Percentiles rank a stretch among this genome's conserved stretches.
These are phyloP conservation scores for Tephrocybe rancida DNA, from an alignment of 768 basidiomycete genomes.

Conservation along the genomic window DNA sequence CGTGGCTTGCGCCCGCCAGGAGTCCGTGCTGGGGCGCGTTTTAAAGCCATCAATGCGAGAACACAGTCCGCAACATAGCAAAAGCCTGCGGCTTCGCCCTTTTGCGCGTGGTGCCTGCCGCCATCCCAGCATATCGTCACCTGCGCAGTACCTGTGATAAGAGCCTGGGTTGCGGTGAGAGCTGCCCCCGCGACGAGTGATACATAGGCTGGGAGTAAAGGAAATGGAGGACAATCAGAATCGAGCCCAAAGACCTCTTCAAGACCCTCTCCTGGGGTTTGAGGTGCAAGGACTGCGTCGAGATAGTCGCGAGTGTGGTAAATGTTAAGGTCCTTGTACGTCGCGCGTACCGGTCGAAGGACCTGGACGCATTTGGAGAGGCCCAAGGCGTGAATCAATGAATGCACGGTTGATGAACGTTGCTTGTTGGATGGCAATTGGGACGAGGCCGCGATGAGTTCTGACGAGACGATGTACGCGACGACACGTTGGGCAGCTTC, in stretches of 20 bases:
- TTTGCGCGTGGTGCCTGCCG: constrained; percentile 87
- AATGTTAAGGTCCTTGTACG: constrained; percentile 52
- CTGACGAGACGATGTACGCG: constrained; percentile 59
- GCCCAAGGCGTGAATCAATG: constrained; percentile 55
- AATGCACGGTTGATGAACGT: constrained; percentile 68
- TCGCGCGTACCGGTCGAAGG: constrained; percentile 57
- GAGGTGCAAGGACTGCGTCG: constrained; percentile 49
- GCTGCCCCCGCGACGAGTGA: constrained; percentile 75
- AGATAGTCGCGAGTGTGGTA: constrained; percentile 80
- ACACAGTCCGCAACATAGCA: constrained; percentile 94
- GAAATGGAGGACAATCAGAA: constrained; percentile 78
- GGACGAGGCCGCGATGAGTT: constrained; percentile 56
- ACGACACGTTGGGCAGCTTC: constrained; percentile 24
- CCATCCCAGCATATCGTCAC: constrained; percentile 91
- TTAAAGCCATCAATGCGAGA: constrained; percentile 76
- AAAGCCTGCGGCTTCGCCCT: constrained; percentile 81
- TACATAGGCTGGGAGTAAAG: constrained; percentile 68
- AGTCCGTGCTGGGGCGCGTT: constrained; percentile 31
- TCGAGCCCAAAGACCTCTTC: constrained; percentile 38
- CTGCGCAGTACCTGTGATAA: constrained; percentile 53
- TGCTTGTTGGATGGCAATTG: constrained; percentile 71
- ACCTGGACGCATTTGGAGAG: constrained; percentile 44
- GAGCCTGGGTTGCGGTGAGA: constrained; percentile 66
- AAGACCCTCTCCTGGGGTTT: background rate
- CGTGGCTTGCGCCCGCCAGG: constrained; percentile 43